Evolutionary conservation across 2,329 filamentous ascomycete species (phyloP).

Genomic region (Fusarium agapanthi): DNA sequence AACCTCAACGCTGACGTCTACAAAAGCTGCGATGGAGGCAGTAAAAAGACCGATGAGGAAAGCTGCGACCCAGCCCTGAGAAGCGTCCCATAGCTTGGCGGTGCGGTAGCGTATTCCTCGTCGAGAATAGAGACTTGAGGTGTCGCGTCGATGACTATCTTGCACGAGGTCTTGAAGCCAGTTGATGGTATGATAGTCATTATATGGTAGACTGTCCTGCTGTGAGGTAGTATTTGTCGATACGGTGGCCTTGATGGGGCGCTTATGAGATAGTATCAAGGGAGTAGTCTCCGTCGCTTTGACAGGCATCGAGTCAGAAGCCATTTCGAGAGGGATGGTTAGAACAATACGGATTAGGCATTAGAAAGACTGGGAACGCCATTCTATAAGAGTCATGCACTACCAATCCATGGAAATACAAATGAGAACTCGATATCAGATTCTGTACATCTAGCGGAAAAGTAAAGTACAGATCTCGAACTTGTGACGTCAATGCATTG

Average conservation of each 20-base stretch:
- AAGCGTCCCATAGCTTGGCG: not conserved
- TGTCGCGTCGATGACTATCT: not conserved
- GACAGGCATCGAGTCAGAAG: not conserved
- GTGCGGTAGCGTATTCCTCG: not conserved
- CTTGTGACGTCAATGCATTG: not conserved
- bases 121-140: not conserved
- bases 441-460: not conserved
- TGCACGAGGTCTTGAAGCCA: conserved; percentile 67
- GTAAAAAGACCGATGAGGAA: conserved; percentile 25
- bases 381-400: too few species aligned
- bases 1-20: conserved; percentile 26
- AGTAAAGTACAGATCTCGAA: not conserved
- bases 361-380: too few species aligned
- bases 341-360: too few species aligned
- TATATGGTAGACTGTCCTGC: conserved; percentile 50
- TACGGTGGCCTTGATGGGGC: accelerated
- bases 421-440: too few species aligned
- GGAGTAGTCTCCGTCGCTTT: not conserved
- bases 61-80: conserved; percentile 21
- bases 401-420: too few species aligned
- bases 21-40: conserved; percentile 1
- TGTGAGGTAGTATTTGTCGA: accelerated
- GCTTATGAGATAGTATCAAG: not conserved
- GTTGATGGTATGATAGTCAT: conserved; percentile 69
- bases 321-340: not conserved